Conservation (phyloP, 2,329 filamentous ascomycete genomes). For the Venturia aucupariae region DNA sequence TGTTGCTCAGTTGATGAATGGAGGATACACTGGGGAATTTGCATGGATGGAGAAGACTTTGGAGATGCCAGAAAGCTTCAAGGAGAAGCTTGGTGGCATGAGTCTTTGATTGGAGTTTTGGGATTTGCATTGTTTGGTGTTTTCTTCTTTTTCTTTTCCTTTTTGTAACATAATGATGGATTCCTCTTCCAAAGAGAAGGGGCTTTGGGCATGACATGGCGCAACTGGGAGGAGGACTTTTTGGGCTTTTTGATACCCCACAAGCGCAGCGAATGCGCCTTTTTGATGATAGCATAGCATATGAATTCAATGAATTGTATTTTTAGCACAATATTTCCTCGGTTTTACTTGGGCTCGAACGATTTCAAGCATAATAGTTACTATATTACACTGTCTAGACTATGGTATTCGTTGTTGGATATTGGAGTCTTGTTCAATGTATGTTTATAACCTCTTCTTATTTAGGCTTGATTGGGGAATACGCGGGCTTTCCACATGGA, state of each 20-base stretch:
- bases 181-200: not conserved
- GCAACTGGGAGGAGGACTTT: not conserved
- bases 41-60: conserved; percentile 2
- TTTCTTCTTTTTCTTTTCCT: not conserved
- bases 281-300: not conserved
- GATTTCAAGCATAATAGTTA: not conserved
- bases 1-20: conserved; percentile 2
- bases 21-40: conserved; percentile 11
- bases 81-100: not conserved
- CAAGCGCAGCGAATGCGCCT: conserved; percentile 6
- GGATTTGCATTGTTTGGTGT: not conserved
- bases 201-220: not conserved
- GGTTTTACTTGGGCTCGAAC: not conserved
- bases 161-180: not conserved
- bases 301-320: not conserved
- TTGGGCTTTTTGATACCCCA: not conserved
- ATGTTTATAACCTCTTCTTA: not conserved
- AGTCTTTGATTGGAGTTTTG: not conserved
- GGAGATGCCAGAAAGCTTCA: not conserved
- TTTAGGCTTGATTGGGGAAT: not conserved
- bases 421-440: not conserved
- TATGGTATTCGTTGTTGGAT: not conserved
- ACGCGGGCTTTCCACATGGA: not conserved
- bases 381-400: not conserved
- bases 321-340: not conserved